Base-by-base conservation (phyloP, 139 green algal genomes). In the Marvania coccoides region DNA sequence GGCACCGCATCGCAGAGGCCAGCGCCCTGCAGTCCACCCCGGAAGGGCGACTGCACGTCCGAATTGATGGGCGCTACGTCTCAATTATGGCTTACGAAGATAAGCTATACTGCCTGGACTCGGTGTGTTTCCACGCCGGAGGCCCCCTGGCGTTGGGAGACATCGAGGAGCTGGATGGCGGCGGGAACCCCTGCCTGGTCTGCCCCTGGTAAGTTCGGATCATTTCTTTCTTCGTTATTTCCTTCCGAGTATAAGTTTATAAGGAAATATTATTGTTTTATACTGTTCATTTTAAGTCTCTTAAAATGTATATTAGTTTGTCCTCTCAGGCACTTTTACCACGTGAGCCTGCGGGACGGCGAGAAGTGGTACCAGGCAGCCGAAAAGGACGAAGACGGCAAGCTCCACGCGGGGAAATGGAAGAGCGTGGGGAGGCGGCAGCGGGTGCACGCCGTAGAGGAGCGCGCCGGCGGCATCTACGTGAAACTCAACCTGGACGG, bases 321-420 rank as follows among this genome's bases (percentile, higher is more conserved):
- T n/a, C n/a, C n/a, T n/a, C n/a, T n/a, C 51, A 58, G 56, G 70
- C 74, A 81, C 54, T 75, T 71, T 53, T 81, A 81, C 39, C 37
- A 74, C 3, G 58, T 76, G 3, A 26, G 9, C 1, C 34, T 81
- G 12, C 5, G 63, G 3, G 54, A 34, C 15, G 74, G 74, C 37
- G 65, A 79, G 29, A 81, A 81, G 51, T 45, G 15, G 37, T 81
- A 81, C 54, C 71, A 81, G 37, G 56, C 45, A 35, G 61, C 77
- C 7, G 39, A 67, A 28, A 39, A n/a, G 46, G 51, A 36, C 3
- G 31, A 63, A 3, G 71, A 79, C 13, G 74, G 74, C 13, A 75
- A 76, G 45, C 40, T 81, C 36, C 37, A 72, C 24, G 55, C 74
- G 13, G 74, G 74, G 8, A n/a, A 31, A 2, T 81, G 74, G 74